Evolutionary conservation across 208 protist species (phyloP).

Genomic region (Leptomonas pyrrhocoris): DNA sequence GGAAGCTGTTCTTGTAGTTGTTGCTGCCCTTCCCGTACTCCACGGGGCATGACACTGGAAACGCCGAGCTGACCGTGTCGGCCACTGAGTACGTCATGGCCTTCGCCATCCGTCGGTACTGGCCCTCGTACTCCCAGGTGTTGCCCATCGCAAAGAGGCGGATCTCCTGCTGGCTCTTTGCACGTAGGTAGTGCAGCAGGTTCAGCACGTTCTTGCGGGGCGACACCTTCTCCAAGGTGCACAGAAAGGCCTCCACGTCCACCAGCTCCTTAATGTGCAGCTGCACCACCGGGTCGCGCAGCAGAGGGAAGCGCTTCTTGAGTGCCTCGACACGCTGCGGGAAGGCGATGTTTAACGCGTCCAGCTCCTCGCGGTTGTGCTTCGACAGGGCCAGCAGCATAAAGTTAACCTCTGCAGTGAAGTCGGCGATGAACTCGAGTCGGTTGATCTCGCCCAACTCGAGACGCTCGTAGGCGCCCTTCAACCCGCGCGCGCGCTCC

Average conservation of each 20-base stretch:
- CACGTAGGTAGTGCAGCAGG: conserved; percentile 75
- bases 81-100: conserved; percentile 36
- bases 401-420: conserved; percentile 58
- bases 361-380: conserved; percentile 68
- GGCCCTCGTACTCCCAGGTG: conserved; percentile 77
- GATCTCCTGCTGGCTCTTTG: conserved; percentile 81
- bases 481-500: conserved; percentile 50
- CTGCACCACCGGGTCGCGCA: conserved; percentile 70
- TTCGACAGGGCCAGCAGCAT: conserved; percentile 65
- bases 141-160: conserved; percentile 76
- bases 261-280: conserved; percentile 62
- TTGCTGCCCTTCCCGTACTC: conserved; percentile 44
- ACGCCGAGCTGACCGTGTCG: conserved; percentile 49
- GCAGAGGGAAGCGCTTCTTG: conserved; percentile 63
- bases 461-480: conserved; percentile 63
- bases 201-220: conserved; percentile 84
- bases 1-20: conserved; percentile 45
- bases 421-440: conserved; percentile 60
- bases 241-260: conserved; percentile 73
- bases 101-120: conserved; percentile 74
- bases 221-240: conserved; percentile 74
- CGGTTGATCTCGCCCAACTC: conserved; percentile 80
- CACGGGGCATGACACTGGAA: conserved; percentile 60
- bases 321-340: conserved; percentile 53
- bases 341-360: conserved; percentile 56